Conservation (phyloP, 169 alveolate genomes). For the Eimeria necatrix region DNA sequence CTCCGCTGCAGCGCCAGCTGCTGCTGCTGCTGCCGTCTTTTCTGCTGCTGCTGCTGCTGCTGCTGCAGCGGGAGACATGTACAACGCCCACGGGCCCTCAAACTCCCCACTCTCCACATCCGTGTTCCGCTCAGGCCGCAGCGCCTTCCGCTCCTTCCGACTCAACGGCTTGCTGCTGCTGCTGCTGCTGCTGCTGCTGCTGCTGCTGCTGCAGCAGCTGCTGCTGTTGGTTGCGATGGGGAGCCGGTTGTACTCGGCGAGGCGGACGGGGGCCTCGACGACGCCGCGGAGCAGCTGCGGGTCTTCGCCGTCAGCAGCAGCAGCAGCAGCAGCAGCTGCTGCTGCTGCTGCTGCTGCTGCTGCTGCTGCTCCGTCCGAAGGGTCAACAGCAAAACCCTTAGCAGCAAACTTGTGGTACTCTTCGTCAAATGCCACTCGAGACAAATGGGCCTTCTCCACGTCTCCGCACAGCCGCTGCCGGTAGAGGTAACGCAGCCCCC, state of each 20-base stretch:
- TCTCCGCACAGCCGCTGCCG: constrained; percentile 34
- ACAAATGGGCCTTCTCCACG: constrained; percentile 49
- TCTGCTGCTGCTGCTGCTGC: background rate
- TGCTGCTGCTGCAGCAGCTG: background rate
- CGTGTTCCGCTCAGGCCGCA: constrained; percentile 4
- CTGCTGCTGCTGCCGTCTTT: background rate
- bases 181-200: background rate
- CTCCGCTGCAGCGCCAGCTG: background rate
- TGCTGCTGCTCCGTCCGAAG: constrained; percentile 43
- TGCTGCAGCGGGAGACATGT: background rate
- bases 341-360: constrained; percentile 2
- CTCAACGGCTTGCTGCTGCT: too few species aligned
- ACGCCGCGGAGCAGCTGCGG: background rate
- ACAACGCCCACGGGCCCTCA: constrained; percentile 82
- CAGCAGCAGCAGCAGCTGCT: background rate
- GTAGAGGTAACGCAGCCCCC: constrained; percentile 56
- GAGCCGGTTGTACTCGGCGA: background rate
- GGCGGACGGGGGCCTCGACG: background rate
- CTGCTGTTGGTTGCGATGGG: background rate
- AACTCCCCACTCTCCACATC: constrained; percentile 76
- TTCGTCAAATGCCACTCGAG: constrained; percentile 24
- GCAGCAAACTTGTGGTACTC: constrained; percentile 32
- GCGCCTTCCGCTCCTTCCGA: background rate
- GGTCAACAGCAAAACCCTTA: constrained; percentile 48
- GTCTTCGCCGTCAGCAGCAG: background rate